Conservation (phyloP, 495 filamentous ascomycete genomes). For the Tuber indicum region DNA sequence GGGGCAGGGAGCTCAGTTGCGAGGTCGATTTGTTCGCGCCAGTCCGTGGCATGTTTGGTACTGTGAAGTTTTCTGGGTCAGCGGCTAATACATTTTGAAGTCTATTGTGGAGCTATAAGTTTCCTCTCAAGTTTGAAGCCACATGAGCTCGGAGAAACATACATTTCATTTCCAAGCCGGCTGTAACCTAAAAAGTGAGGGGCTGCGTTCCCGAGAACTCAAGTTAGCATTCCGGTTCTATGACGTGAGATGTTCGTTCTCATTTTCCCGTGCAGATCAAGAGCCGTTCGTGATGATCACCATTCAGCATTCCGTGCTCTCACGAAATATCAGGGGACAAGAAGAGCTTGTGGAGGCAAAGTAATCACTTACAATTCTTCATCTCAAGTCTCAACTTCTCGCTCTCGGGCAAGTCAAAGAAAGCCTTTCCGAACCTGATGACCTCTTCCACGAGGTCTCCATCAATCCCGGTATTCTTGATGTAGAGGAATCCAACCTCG, state of each 20-base stretch:
- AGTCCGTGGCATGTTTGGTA: slow-evolving; percentile 55
- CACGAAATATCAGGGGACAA: background rate
- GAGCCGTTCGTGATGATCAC: background rate
- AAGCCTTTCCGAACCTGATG: slow-evolving; percentile 58
- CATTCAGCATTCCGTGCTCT: background rate
- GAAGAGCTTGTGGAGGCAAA: background rate
- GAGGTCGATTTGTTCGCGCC: slow-evolving; percentile 88
- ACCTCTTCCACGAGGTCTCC: slow-evolving; percentile 61
- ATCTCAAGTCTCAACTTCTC: slow-evolving; percentile 56
- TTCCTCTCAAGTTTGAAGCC: slow-evolving; percentile 4
- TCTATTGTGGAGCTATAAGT: background rate
- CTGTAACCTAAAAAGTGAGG: slow-evolving; percentile 56
- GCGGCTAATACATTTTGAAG: background rate
- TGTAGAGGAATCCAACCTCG: slow-evolving; percentile 89
- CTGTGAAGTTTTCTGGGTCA: slow-evolving; percentile 11
- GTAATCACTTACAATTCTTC: slow-evolving; percentile 32
- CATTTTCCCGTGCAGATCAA: background rate
- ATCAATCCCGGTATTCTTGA: slow-evolving; percentile 74
- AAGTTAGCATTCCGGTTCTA: slow-evolving; percentile 11
- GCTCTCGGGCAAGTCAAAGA: slow-evolving; percentile 75
- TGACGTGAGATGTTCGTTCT: background rate
- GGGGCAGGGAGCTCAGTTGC: slow-evolving; percentile 68
- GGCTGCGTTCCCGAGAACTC: slow-evolving; percentile 24
- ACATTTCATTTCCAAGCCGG: slow-evolving; percentile 56
- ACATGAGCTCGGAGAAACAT: slow-evolving; percentile 7